A percentile compares a stretch with the other conserved stretches of the same genome.
Evolutionary conservation across 257 asterid species (phyloP).

Genomic region (Solanum tarapatanum): DNA sequence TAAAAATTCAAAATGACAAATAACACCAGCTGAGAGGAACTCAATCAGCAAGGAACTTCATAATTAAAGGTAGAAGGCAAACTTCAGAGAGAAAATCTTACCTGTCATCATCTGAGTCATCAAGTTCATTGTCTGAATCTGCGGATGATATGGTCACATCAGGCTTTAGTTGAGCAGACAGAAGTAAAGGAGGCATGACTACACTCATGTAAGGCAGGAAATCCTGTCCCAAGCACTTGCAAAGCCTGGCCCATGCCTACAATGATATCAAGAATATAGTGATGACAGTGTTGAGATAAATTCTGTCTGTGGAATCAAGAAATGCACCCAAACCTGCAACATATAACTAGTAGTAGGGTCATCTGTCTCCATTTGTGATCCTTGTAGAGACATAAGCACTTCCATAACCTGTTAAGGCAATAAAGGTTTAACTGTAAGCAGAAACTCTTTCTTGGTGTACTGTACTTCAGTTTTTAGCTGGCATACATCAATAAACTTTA

Average conservation of each 20-base stretch:
- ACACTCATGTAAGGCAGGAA: slow-evolving; percentile 93
- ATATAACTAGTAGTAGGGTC: slow-evolving; percentile 96
- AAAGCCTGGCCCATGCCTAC: slow-evolving; percentile 96
- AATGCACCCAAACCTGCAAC: slow-evolving; percentile 53
- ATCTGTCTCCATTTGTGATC: slow-evolving; percentile 83
- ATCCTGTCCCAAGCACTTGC: slow-evolving; percentile 97
- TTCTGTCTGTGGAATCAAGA: neutral
- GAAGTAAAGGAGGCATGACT: slow-evolving; percentile 92
- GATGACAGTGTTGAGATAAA: neutral
- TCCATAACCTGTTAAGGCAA: slow-evolving; percentile 61
- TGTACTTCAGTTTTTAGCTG: neutral
- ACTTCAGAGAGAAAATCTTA: slow-evolving; percentile 1
- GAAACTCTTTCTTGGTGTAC: neutral
- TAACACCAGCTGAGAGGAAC: neutral
- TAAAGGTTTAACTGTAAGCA: neutral
- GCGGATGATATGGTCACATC: slow-evolving; percentile 87
- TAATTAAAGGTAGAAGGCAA: neutral
- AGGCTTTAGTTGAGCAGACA: slow-evolving; percentile 91
- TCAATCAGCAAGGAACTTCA: neutral
- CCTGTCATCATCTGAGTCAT: slow-evolving; percentile 93
- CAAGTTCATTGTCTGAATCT: slow-evolving; percentile 74
- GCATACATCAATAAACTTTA: neutral
- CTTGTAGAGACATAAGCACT: slow-evolving; percentile 88
- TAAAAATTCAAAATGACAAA: neutral
- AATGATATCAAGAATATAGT: neutral